Evolutionary conservation across 1,284 basidiomycete species (phyloP).

Genomic region (Ustilago shanxiensis): DNA sequence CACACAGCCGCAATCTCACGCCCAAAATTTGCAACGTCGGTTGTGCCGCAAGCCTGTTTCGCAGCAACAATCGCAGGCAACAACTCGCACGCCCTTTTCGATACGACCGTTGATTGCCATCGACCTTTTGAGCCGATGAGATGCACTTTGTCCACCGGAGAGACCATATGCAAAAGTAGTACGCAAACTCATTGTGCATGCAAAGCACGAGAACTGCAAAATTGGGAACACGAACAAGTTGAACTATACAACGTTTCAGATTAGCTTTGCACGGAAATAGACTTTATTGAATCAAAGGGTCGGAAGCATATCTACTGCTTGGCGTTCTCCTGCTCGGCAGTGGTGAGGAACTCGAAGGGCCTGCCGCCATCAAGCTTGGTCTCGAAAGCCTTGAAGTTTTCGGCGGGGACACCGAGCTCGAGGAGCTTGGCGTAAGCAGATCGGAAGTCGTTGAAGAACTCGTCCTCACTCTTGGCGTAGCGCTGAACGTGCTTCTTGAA

Average conservation of each 20-base stretch:
- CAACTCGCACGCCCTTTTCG: too few species aligned
- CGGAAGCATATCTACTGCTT: slow-evolving; percentile 13
- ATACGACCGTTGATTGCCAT: neutral
- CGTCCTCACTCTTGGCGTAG: slow-evolving; percentile 68
- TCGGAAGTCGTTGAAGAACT: slow-evolving; percentile 68
- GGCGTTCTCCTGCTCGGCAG: slow-evolving; percentile 60
- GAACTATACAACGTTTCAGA: neutral
- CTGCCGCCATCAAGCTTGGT: slow-evolving; percentile 51
- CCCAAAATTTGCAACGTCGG: neutral
- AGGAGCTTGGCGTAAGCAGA: slow-evolving; percentile 57
- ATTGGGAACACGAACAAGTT: neutral
- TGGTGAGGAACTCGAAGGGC: slow-evolving; percentile 50
- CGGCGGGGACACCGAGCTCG: slow-evolving; percentile 67
- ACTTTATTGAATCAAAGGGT: slow-evolving; percentile 3
- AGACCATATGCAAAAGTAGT: too few species aligned
- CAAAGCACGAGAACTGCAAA: neutral
- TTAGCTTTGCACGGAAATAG: slow-evolving; percentile 7
- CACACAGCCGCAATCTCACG: neutral
- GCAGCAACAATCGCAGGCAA: neutral
- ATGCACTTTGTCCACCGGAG: neutral
- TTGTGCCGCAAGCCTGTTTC: neutral
- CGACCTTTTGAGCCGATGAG: neutral
- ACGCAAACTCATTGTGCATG: too few species aligned
- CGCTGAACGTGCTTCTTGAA: slow-evolving; percentile 65
- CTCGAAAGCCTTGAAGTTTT: slow-evolving; percentile 64